Percentiles rank a stretch among this genome's conserved stretches.
Conservation (phyloP, 23 red algal species). For the Gracilaria gracilis region DNA sequence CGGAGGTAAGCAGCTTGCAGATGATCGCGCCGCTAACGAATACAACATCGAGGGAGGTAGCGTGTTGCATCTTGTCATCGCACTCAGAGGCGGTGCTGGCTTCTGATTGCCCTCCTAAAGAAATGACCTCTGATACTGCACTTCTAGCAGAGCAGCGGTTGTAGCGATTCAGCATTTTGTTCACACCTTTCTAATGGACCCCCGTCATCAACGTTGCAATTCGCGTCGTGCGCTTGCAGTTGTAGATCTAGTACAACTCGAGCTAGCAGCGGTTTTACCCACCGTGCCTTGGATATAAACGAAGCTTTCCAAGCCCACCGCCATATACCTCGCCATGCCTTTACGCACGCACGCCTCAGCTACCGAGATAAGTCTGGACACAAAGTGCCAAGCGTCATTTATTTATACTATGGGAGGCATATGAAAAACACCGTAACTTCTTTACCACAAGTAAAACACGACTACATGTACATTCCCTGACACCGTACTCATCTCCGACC, state of each 20-base stretch:
- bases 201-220: no score
- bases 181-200: neutral
- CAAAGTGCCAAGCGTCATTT: neutral
- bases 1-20: conserved; percentile 90
- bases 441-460: conserved; percentile 15
- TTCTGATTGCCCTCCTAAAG: neutral
- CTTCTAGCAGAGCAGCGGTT: no score
- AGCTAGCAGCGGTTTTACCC: no score
- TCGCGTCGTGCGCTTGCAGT: no score
- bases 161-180: no score
- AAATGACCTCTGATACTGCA: neutral
- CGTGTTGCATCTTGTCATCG: conserved; percentile 97
- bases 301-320: no score
- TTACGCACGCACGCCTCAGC: no score
- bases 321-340: no score
- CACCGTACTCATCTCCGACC: neutral
- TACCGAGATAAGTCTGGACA: neutral
- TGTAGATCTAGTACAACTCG: no score
- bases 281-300: no score
- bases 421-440: conserved; percentile 5
- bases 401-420: neutral
- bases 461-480: neutral
- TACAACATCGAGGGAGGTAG: conserved; percentile 99
- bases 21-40: conserved; percentile 87
- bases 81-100: conserved; percentile 77